Conservation (phyloP, 2,329 filamentous ascomycete species). For the Coleophoma cylindrospora region DNA sequence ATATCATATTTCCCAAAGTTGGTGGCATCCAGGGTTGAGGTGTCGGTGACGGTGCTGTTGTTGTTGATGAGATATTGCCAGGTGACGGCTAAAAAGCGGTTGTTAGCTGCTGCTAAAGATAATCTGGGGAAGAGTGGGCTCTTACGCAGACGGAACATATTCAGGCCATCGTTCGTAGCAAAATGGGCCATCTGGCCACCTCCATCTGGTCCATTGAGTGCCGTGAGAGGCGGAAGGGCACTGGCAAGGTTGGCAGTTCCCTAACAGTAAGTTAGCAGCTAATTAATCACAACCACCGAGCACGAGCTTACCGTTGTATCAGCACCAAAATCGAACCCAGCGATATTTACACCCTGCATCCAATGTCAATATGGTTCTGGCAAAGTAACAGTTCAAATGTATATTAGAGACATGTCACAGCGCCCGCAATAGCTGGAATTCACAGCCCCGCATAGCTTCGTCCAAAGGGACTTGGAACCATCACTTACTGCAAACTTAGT, state of each 20-base stretch:
- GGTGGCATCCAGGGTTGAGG: constrained; percentile 39
- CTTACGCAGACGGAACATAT: constrained; percentile 46
- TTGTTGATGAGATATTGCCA: constrained; percentile 58
- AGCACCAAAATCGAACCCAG: constrained; percentile 19
- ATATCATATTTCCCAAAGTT: constrained; percentile 49
- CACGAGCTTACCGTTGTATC: constrained; percentile 12
- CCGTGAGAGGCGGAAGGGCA: constrained; percentile 9
- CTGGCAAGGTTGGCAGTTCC: constrained; percentile 10
- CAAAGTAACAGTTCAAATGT: too few species aligned
- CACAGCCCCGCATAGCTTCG: background rate
- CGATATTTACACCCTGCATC: constrained; percentile 17
- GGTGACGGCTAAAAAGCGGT: constrained; percentile 32
- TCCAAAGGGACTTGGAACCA: background rate
- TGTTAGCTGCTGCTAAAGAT: constrained; percentile 19
- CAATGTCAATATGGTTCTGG: too few species aligned
- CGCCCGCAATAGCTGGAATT: background rate
- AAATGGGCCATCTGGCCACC: constrained; percentile 34
- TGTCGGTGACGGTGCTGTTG: constrained; percentile 31
- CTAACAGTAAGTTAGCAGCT: background rate
- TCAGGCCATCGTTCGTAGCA: constrained; percentile 44
- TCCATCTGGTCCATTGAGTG: constrained; percentile 25
- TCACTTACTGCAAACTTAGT: background rate
- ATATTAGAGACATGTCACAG: too few species aligned
- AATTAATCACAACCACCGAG: background rate
- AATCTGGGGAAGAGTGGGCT: background rate